These are phyloP conservation scores for Carnegiea gigantea DNA, from an alignment of 179 eudicot genomes.

Conservation along the genomic window DNA sequence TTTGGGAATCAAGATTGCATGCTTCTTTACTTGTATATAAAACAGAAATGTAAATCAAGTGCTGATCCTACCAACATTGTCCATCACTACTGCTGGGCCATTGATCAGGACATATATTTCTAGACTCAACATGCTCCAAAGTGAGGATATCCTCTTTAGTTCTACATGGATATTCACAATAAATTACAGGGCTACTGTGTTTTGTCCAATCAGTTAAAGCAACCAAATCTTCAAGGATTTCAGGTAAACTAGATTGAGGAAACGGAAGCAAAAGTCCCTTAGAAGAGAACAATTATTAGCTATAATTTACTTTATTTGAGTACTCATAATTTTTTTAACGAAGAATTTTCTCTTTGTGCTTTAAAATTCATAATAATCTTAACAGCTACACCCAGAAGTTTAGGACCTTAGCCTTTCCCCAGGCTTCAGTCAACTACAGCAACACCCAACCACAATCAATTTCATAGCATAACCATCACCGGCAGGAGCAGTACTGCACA, in stretches of 20 bases:
- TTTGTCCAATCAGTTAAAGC: background rate
- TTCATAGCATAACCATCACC: background rate
- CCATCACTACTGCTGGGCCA: background rate
- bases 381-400: background rate
- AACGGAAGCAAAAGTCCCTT: background rate
- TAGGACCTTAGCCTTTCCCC: background rate
- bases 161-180: background rate
- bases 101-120: background rate
- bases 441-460: background rate
- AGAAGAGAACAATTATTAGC: background rate
- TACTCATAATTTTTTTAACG: background rate
- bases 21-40: background rate
- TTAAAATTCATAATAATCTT: background rate
- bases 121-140: background rate
- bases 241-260: background rate
- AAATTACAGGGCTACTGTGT: background rate
- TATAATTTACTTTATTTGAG: background rate
- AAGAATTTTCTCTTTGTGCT: background rate
- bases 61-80: background rate
- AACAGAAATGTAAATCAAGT: background rate
- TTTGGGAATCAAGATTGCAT: background rate
- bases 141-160: background rate
- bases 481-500: background rate
- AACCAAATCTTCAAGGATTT: background rate
- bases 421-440: background rate